Base-by-base conservation (phyloP, 768 basidiomycete genomes). In the Macrolepiota dolichaula region DNA sequence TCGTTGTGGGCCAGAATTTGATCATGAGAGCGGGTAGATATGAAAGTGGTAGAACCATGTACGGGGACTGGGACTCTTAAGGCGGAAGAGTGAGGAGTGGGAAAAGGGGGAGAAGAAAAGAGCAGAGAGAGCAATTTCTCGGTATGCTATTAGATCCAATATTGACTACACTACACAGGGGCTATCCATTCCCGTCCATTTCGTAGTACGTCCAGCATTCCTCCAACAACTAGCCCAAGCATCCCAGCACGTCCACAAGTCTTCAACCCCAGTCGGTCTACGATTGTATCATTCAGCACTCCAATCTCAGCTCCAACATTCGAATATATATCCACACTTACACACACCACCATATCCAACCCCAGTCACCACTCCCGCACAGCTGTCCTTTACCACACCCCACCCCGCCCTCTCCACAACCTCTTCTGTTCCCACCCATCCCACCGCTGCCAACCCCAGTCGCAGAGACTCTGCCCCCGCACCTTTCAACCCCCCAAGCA, bases 401-500 rank as follows among this genome's bases (percentile, higher is more conserved):
- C 72, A 76, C 25, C 79, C 80, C 29, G 72, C 38, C 49, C 70
- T 66, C 58, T 71, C 63, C 64, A 79, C 37, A 0, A 74, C 77
- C 66, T 78, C 76, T 68, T 82, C 81, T 11, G 79, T 69, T 56
- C 72, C 74, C 9, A 79, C 80, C 72, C 78, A 83, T 15, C 75
- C 76, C 37, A 76, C 47, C 11, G 73, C 77, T 59, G 80, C 64
- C 27, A 62, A 55, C 0, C 71, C 76, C 42, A 93, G 73, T 67
- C 77, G 80, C 55, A 72, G 64, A 1, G 81, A 87, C 54, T 91
- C 84, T 59, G 64, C 63, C 1, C 81, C 88, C 5, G 84, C 93
- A 15, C 84, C 86, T 67, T 83, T 84, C 70, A 95, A 70, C 9
- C 83, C 93, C 0, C 82, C 88, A 63, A 86, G 79, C 68, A 93